A percentile compares a stretch with the other conserved stretches of the same genome.
phyloP scores from a whole-genome alignment of 805 yeast species.

The Blastobotrys chiropterorum region DNA sequence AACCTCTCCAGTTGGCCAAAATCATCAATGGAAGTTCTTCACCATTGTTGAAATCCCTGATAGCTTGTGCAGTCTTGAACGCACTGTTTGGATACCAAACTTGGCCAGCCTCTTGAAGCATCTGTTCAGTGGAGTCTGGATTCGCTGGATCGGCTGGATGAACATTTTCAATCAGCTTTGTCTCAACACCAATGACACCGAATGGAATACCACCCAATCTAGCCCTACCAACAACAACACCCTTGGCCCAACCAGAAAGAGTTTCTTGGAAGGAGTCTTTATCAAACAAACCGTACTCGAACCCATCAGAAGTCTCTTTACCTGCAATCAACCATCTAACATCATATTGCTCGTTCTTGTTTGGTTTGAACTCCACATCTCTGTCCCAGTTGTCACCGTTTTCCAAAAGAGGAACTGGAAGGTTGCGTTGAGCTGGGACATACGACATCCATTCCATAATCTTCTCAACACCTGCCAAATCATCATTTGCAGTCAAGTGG shows the following conservation, averaged over 20 bases:
- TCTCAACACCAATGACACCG: conserved; percentile 97
- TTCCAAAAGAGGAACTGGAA: conserved; percentile 86
- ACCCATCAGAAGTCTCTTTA: conserved; percentile 61
- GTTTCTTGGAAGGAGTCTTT: conserved; percentile 92
- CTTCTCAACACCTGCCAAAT: conserved; percentile 91
- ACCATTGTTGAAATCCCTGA: conserved; percentile 95
- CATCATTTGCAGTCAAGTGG: conserved; percentile 94
- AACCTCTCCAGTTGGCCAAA: conserved; percentile 99
- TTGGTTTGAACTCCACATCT: conserved; percentile 75
- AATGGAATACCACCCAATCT: conserved; percentile 98
- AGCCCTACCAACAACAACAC: conserved; percentile 98
- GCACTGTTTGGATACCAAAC: conserved; percentile 99
- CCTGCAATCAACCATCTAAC: conserved; percentile 95
- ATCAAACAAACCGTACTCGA: conserved; percentile 87
- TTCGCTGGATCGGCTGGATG: conserved; percentile 98
- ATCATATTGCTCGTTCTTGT: conserved; percentile 68
- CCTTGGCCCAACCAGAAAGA: conserved; percentile 96
- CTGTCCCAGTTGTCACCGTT: conserved; percentile 86
- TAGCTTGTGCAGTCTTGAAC: conserved; percentile 98
- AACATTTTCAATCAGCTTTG: conserved; percentile 81
- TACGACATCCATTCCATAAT: conserved; percentile 94
- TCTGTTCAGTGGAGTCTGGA: conserved; percentile 83
- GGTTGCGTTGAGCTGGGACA: conserved; percentile 82
- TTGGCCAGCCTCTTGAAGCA: conserved; percentile 95
- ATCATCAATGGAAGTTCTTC: conserved; percentile 97